Evolutionary conservation across 352 stramenopile genomes (phyloP), one percentile per base, ranked within the genome.

Genomic region (Globisporangium megalacanthum): DNA sequence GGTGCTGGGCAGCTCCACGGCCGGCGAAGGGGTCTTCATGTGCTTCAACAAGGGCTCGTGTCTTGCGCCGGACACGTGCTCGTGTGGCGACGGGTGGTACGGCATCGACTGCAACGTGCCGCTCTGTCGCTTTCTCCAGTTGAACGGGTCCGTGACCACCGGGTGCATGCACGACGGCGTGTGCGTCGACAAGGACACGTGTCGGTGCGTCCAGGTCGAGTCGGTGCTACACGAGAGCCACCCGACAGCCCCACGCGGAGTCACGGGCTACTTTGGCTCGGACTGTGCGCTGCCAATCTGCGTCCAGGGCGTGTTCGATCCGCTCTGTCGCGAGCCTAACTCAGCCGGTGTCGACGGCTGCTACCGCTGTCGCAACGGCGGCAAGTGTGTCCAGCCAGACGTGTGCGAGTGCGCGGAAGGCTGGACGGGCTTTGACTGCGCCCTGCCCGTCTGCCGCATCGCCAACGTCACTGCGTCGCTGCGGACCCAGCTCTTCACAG

Each of bases 231-330:
- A 86, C 54, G 67, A 86, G 49, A 75, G 83, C 11, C 77, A 97
- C 59, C 61, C 73, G 4, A 72, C 81, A 9, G 80, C 89, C 17
- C 78, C 89, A 13, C 64, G 75, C 11, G 92, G 89, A 0, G 54
- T 85, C n/a, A 99, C 96, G 20, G 96, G 95, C 2, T 99, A 83
- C 72, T 89, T 84, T 19, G 96, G 96, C 15, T 84, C 79, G 1
- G 95, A 98, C 69, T 99, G 96, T 61, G 92, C 81, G 2, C 92
- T 98, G 52, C 92, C 96, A 13, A 91, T 99, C 20, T 99, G 96
- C 56, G 79, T 96, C 33, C 96, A 99, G 56, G 96, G 96, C 14
- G 78, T 96, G 45, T 98, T 94, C 59, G 95, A 99, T 66, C 93
- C 93, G 10, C 68, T 89, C 42, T 99, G 96, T 69, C 63, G 52